These are phyloP conservation scores for Flaveria sonorensis DNA, from an alignment of 129 eudicot species.

Conservation along the genomic window DNA sequence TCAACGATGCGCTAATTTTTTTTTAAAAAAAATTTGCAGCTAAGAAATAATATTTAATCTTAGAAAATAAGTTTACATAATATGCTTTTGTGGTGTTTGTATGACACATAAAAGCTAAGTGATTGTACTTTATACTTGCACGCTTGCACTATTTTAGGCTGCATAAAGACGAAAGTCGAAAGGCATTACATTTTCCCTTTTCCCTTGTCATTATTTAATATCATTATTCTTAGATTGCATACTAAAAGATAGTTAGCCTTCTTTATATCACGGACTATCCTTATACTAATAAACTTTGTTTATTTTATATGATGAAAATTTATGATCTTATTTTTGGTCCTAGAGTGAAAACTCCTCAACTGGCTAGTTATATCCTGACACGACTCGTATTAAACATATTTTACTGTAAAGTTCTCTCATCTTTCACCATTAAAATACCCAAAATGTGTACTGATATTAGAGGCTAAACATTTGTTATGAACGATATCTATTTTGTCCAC, in stretches of 20 bases:
- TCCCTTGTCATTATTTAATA: not conserved
- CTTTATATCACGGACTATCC: too few relatives aligned
- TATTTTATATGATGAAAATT: too few relatives aligned
- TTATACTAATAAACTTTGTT: too few relatives aligned
- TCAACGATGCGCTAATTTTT: not conserved
- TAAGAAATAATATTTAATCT: not conserved
- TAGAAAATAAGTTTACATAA: not conserved
- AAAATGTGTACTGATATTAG: not conserved
- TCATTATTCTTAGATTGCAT: not conserved
- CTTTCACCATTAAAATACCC: not conserved
- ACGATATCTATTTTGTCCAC: not conserved
- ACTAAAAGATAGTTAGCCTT: too few relatives aligned
- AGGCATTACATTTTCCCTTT: slow-evolving; percentile 17
- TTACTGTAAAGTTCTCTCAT: not conserved
- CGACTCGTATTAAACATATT: not conserved
- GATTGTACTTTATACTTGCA: slow-evolving; percentile 22
- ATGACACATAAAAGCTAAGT: slow-evolving; percentile 22
- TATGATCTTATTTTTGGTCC: too few relatives aligned
- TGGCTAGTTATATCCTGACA: too few relatives aligned
- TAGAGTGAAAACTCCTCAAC: too few relatives aligned
- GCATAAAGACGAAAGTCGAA: slow-evolving; percentile 35
- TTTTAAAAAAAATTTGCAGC: not conserved
- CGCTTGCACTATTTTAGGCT: slow-evolving; percentile 38
- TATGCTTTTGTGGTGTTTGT: slow-evolving; percentile 6
- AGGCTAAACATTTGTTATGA: too few relatives aligned